These are phyloP conservation scores for Elymus sibiricus DNA, from an alignment of 176 grass and related monocot genomes.

Conservation along the genomic window DNA sequence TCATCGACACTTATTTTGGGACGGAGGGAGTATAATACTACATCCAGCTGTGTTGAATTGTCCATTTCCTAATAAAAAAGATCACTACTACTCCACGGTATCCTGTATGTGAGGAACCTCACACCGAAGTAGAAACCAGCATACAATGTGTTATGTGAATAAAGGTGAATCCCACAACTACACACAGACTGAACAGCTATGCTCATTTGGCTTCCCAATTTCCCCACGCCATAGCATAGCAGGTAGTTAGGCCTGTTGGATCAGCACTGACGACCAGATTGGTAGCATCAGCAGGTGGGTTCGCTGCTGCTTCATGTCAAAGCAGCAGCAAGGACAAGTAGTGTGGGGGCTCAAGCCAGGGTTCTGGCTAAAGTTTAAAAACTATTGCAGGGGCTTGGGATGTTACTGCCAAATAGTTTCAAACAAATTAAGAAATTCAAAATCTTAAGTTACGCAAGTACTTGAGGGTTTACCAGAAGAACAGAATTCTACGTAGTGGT, in stretches of 20 bases:
- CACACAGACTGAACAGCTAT: neutral
- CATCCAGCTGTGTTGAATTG: neutral
- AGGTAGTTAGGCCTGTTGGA: neutral
- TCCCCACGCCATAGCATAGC: neutral
- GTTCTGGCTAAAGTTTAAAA: neutral
- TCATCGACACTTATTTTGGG: no score
- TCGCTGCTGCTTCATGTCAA: neutral
- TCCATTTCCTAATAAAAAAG: neutral
- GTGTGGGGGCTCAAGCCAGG: neutral
- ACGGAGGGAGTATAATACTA: no score
- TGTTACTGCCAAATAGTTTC: neutral
- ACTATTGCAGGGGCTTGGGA: neutral
- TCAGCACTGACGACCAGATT: neutral
- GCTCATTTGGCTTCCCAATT: neutral
- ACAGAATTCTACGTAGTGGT: neutral
- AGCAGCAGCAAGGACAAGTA: neutral
- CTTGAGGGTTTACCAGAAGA: neutral
- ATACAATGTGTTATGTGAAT: neutral
- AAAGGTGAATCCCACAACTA: neutral
- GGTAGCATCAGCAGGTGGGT: neutral
- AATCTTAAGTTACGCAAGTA: neutral
- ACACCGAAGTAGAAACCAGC: no score
- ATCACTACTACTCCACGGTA: neutral
- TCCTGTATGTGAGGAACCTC: neutral
- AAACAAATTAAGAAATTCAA: neutral